A percentile compares a stretch with the other conserved stretches of the same genome.
These are phyloP conservation scores for Macrolepiota fuliginosa DNA, from an alignment of 768 basidiomycete species.

Conservation along the genomic window DNA sequence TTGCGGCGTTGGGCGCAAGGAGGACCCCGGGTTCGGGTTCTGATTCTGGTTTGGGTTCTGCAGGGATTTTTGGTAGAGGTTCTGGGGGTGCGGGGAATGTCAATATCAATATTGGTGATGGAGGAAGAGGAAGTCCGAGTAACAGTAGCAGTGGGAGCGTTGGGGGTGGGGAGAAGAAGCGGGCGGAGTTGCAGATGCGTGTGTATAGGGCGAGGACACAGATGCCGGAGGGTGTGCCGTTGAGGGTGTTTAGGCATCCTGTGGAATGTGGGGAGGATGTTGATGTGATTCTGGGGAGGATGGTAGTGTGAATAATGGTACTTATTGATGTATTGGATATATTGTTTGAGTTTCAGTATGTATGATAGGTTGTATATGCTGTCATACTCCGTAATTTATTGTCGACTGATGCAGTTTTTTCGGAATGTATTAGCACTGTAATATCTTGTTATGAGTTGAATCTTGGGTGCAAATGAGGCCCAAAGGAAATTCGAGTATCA, in stretches of 20 bases:
- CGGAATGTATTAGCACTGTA: too few relatives aligned
- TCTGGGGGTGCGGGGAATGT: neutral
- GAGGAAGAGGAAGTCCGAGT: neutral
- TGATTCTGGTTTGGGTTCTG: neutral
- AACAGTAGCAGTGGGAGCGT: conserved; percentile 3
- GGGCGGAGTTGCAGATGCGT: conserved; percentile 58
- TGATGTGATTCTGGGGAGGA: conserved; percentile 35
- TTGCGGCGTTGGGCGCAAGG: too few relatives aligned
- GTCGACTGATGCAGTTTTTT: too few relatives aligned
- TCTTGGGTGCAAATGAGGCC: too few relatives aligned
- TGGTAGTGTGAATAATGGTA: conserved; percentile 1
- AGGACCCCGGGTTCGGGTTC: too few relatives aligned
- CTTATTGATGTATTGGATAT: neutral
- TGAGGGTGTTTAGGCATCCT: conserved; percentile 70
- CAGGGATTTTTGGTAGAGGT: neutral
- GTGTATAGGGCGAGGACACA: conserved; percentile 59
- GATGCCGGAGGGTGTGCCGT: conserved; percentile 53
- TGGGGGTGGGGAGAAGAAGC: conserved; percentile 51
- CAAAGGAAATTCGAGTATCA: too few relatives aligned
- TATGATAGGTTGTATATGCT: too few relatives aligned
- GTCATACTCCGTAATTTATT: too few relatives aligned
- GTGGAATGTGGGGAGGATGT: conserved; percentile 66
- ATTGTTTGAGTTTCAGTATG: neutral
- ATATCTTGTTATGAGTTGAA: too few relatives aligned
- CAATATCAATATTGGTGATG: neutral